Evolutionary conservation across 2,329 filamentous ascomycete genomes (phyloP), one percentile per base, ranked within the genome.

Genomic region (Lasiodiplodia sp.): DNA sequence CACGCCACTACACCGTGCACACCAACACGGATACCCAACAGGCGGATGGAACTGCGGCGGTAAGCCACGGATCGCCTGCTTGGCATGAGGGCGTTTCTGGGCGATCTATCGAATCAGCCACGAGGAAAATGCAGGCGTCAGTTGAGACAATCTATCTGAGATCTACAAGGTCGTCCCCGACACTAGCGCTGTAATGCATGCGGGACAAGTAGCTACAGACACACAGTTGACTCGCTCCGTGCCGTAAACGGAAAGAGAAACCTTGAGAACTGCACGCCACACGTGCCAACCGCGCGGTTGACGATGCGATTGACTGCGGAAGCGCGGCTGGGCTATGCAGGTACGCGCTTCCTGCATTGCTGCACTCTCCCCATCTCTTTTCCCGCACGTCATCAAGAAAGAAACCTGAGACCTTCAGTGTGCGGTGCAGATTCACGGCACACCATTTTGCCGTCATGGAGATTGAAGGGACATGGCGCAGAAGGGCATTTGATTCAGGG

Each of bases 391-490:
- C 28, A 28, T 28, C 28, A 28, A 28, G 28, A 4, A 18, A 28
- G n/a, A 38, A 62, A 38, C n/a, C n/a, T 14, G 47, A 64, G 31
- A 37, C 16, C 8, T 11, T n/a, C 28, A 23, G 47, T 38, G 31
- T 18, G 44, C 21, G 38, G 11, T 34, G 44, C 38, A 47, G 57
- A 38, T 18, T 49, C 44, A 12, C 44, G 18, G 58, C 31, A 1
- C 8, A 7, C 28, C 18, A 8, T 64, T 52, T 38, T 37, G 60
- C 47, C 60, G 47, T 34, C 47, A 4, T 38, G 31, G 47, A 64
- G 60, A 64, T 64, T 64, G 28, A 38, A 64, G 58, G 58, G 60
- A 64, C n/a, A 38, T 5, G 14, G 28, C n/a, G 23, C 38, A n/a
- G 21, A 62, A 62, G 10, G 57, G 28, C 44, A 10, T 44, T 63